phyloP scores from a whole-genome alignment of 208 protist genomes.

The Trypanosoma melophagium region DNA sequence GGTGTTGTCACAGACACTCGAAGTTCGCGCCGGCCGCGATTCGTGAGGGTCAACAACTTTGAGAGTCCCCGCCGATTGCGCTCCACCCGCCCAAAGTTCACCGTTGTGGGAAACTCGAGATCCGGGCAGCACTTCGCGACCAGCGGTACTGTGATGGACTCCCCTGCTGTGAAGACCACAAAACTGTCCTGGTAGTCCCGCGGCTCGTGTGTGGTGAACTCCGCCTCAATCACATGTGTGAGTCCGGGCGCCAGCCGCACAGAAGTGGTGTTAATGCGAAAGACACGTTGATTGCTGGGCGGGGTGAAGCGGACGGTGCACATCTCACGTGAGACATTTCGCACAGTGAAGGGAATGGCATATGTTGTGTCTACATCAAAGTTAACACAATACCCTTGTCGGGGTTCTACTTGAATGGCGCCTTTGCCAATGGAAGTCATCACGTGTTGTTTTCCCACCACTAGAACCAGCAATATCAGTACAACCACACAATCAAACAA shows the following conservation, averaged over 20 bases:
- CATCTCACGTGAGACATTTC: slow-evolving; percentile 60
- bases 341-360: slow-evolving; percentile 81
- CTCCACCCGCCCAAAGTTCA: slow-evolving; percentile 80
- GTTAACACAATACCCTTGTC: slow-evolving; percentile 78
- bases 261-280: slow-evolving; percentile 67
- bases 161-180: slow-evolving; percentile 66
- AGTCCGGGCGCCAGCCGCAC: slow-evolving; percentile 75
- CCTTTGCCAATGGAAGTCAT: not conserved
- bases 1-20: slow-evolving; percentile 26
- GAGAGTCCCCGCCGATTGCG: slow-evolving; percentile 40
- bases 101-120: slow-evolving; percentile 44
- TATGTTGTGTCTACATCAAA: slow-evolving; percentile 87
- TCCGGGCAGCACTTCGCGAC: slow-evolving; percentile 59
- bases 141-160: slow-evolving; percentile 64
- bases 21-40: slow-evolving; percentile 67
- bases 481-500: not conserved
- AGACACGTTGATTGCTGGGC: slow-evolving; percentile 49
- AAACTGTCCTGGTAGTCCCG: slow-evolving; percentile 79
- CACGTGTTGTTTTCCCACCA: not conserved
- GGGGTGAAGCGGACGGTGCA: slow-evolving; percentile 77
- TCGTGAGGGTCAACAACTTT: slow-evolving; percentile 54
- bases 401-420: slow-evolving; percentile 46
- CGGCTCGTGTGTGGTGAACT: slow-evolving; percentile 74
- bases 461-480: not conserved
- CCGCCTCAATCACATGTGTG: slow-evolving; percentile 71